phyloP scores from a whole-genome alignment of 148 eudicot genomes.

The Rhododendron ferrugineum region DNA sequence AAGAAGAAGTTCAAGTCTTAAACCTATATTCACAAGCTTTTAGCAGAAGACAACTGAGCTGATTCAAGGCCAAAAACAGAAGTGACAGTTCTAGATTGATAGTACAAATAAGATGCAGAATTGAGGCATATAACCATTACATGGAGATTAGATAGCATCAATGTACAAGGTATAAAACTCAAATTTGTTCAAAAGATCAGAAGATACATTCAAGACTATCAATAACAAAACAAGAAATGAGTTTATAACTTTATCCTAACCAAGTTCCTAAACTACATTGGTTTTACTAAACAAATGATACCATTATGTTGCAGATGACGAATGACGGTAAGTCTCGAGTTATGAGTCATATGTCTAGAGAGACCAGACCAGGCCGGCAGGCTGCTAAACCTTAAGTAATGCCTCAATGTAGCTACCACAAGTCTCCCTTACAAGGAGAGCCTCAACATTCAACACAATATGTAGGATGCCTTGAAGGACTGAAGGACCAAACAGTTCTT shows the following conservation, averaged over 20 bases:
- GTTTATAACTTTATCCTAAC: neutral
- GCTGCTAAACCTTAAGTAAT: neutral
- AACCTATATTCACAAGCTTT: neutral
- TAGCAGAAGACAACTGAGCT: neutral
- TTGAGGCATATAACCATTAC: neutral
- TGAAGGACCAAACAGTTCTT: neutral
- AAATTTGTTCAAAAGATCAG: neutral
- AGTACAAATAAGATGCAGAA: neutral
- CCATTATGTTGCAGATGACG: neutral
- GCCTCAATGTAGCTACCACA: neutral
- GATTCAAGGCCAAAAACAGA: neutral
- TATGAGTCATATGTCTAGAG: neutral
- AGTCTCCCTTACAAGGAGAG: neutral
- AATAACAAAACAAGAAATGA: neutral
- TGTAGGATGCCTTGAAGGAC: neutral
- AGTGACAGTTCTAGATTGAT: neutral
- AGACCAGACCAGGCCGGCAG: neutral
- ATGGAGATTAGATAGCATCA: neutral
- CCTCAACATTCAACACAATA: neutral
- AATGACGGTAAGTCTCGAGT: neutral
- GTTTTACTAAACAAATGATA: neutral
- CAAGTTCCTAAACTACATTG: neutral
- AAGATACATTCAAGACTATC: neutral
- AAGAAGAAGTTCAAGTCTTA: constrained; percentile 11
- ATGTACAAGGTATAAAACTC: neutral